Base-by-base conservation (phyloP, 495 filamentous ascomycete species). In the Lasiosphaeria ovina region DNA sequence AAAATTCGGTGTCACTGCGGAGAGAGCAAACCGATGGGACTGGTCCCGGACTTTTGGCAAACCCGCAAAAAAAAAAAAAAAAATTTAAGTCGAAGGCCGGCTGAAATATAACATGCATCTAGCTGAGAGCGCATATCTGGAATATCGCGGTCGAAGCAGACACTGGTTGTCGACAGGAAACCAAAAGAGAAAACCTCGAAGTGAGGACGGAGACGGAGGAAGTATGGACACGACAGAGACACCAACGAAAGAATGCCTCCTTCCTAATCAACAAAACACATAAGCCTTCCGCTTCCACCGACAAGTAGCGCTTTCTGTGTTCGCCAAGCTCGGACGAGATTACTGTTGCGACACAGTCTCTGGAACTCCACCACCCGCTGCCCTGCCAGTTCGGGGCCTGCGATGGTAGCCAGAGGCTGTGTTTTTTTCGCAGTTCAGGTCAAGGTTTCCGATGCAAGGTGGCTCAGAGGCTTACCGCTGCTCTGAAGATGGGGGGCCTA, bases 141-240 rank as follows among this genome's bases (percentile, higher is more conserved):
- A 64, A 74, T 76, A 68, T 57, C 60, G 61, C 68, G 63, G 45
- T 67, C 62, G 58, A 63, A 70, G 75, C 72, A 66, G 72, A 73
- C 76, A 76, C 76, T 76, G 75, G 75, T 66, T 79, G 77, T 77
- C 75, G 70, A 72, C 63, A 74, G 68, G 59, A 54, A 71, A 62
- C 68, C 65, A 70, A 73, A 69, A 45, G 38, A 64, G 58, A 53
- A 45, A 36, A 51, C 35, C 45, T 44, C 47, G 58, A 66, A 47
- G 57, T 42, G 55, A 59, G 59, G 35, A 55, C 56, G 61, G 45
- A 35, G 14, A 8, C 54, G 17, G 42, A 33, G 24, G 24, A 24
- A 24, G 24, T 24, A 24, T 24, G 2, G 24, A 24, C 24, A 24
- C 24, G 24, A 24, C 24, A 24, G 24, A 24, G 44, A 47, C 44